Percentiles rank a stretch among this genome's conserved stretches.
Evolutionary conservation across 228 moss, liverwort and hornwort species (phyloP).

Genomic region (Sphagnum fallax): DNA sequence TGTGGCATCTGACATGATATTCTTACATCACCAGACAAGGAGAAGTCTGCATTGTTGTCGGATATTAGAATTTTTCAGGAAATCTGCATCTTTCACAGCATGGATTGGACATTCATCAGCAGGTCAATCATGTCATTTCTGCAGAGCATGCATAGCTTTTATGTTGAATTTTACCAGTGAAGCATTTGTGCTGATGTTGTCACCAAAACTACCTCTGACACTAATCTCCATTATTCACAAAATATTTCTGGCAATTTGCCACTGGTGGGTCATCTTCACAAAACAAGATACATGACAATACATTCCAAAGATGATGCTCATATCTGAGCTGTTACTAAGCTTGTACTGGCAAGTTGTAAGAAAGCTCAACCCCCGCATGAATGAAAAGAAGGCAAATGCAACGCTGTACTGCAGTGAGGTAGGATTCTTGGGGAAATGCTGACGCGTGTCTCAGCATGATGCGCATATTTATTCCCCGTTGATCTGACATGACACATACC

Average conservation of each 20-base stretch:
- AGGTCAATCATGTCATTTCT: not conserved
- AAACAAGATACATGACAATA: not conserved
- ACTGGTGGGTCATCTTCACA: not conserved
- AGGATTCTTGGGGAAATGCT: conserved; percentile 42
- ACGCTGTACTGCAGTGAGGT: conserved; percentile 50
- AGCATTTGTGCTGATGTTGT: conserved; percentile 18
- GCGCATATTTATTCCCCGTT: conserved; percentile 74
- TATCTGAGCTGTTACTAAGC: not conserved
- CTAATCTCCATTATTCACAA: conserved; percentile 15
- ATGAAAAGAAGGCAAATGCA: conserved; percentile 32
- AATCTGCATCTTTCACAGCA: conserved; percentile 11
- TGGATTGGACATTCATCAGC: conserved; percentile 6
- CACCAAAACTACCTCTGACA: too few relatives aligned
- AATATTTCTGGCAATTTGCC: conserved; percentile 5
- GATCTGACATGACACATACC: conserved; percentile 98
- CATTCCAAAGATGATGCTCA: not conserved
- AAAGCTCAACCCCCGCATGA: conserved; percentile 33
- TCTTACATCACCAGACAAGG: conserved; percentile 11
- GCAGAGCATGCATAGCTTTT: conserved; percentile 14
- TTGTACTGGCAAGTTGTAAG: not conserved
- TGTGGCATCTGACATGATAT: not conserved
- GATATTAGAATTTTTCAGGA: not conserved
- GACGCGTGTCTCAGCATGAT: conserved; percentile 64
- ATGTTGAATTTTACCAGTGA: conserved; percentile 31
- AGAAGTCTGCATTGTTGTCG: not conserved